Conservation (phyloP, 164 flowering plant species). For the Chimonanthus praecox region DNA sequence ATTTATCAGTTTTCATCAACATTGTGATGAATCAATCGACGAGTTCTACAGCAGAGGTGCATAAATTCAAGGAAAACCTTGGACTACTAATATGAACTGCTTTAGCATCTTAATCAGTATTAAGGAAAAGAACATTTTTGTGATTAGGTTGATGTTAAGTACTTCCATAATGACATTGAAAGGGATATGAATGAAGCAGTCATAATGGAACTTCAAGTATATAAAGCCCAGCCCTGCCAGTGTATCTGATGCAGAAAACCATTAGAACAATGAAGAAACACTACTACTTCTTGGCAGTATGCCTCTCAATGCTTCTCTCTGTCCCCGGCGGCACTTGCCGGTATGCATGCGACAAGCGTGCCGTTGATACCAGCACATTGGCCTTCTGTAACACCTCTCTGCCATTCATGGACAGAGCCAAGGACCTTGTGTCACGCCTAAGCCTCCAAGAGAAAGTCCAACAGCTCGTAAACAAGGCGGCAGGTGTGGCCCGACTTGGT, state of each 20-base stretch:
- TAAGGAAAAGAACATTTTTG: too few relatives aligned
- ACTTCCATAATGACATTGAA: too few relatives aligned
- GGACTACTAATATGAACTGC: too few relatives aligned
- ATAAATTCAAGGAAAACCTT: too few relatives aligned
- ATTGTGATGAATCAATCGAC: too few relatives aligned
- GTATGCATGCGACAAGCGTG: constrained; percentile 31
- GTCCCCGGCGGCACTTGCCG: constrained; percentile 13
- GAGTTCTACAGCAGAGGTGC: too few relatives aligned
- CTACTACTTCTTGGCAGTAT: constrained; percentile 1
- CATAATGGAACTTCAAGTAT: neutral
- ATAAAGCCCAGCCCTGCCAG: too few relatives aligned
- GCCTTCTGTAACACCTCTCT: constrained; percentile 44
- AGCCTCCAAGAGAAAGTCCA: constrained; percentile 47
- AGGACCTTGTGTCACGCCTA: constrained; percentile 43
- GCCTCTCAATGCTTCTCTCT: constrained; percentile 16
- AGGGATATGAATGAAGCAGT: too few relatives aligned
- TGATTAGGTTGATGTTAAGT: too few relatives aligned
- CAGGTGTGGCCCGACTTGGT: constrained; percentile 41
- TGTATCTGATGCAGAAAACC: neutral
- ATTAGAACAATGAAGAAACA: constrained; percentile 13
- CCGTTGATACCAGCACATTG: constrained; percentile 15
- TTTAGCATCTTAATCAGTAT: too few relatives aligned
- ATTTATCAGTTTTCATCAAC: too few relatives aligned
- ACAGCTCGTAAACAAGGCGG: constrained; percentile 39
- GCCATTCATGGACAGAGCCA: constrained; percentile 29